Percentiles rank a stretch among this genome's conserved stretches.
Evolutionary conservation across 441 rosid species (phyloP).

Genomic region (Aquilaria agallochum): DNA sequence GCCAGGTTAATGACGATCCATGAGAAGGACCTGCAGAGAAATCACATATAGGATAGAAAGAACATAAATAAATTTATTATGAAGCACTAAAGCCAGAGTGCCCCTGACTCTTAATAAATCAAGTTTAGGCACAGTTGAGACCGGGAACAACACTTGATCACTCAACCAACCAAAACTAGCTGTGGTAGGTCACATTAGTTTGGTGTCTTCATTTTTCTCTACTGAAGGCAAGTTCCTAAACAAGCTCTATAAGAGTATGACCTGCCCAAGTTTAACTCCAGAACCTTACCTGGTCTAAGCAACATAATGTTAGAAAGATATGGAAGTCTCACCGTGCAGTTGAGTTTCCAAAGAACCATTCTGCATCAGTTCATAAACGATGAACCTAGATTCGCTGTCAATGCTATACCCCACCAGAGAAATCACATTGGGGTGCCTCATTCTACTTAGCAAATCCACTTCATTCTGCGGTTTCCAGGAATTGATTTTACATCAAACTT

Average conservation of each 20-base stretch:
- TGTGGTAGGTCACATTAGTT: no score
- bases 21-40: slow-evolving; percentile 54
- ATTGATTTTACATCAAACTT: slow-evolving; percentile 14
- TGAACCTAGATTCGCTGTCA: slow-evolving; percentile 46
- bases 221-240: no score
- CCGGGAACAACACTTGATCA: no score
- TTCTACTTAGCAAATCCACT: slow-evolving; percentile 67
- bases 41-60: neutral
- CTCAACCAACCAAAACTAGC: no score
- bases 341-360: slow-evolving; percentile 87
- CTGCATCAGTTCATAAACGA: slow-evolving; percentile 85
- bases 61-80: no score
- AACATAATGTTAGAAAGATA: neutral
- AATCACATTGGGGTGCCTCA: slow-evolving; percentile 73
- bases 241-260: no score
- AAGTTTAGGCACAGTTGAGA: no score
- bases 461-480: slow-evolving; percentile 59
- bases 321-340: slow-evolving; percentile 56
- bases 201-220: no score
- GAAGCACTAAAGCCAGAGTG: no score
- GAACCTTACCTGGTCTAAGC: no score
- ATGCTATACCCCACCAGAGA: slow-evolving; percentile 71
- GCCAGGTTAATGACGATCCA: slow-evolving; percentile 78
- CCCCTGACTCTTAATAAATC: no score
- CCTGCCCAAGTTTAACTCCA: no score